Conservation (phyloP, 2,329 filamentous ascomycete genomes). For the Talaromyces sp. region DNA sequence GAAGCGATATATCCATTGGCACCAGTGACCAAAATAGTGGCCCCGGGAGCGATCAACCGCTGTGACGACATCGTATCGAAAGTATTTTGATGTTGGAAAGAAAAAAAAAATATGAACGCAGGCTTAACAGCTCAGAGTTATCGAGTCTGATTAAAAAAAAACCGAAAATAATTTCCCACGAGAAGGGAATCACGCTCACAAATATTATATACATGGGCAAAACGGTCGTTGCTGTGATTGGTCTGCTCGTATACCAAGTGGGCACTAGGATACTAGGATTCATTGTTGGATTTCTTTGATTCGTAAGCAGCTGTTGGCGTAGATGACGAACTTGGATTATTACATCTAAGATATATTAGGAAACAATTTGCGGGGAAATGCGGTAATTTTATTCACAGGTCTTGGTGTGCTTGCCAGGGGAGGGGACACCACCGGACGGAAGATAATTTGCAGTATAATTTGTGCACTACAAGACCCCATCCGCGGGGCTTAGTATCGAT, state of each 20-base stretch:
- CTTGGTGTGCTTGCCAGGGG: no score
- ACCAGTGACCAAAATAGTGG: slow-evolving; percentile 30
- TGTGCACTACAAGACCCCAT: no score
- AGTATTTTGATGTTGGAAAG: not conserved
- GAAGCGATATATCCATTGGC: slow-evolving; percentile 39
- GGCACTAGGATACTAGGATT: no score
- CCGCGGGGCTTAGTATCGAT: no score
- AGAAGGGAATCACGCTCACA: not conserved
- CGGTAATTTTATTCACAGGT: no score
- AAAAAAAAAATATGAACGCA: not conserved
- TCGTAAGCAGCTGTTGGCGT: no score
- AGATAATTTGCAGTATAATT: no score
- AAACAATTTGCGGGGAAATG: no score
- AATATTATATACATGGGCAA: not conserved
- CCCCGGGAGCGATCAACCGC: not conserved
- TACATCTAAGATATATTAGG: no score
- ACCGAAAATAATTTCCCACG: not conserved
- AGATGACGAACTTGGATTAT: no score
- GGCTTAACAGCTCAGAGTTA: not conserved
- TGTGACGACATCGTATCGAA: not conserved
- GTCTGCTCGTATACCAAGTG: not conserved
- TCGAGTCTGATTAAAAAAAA: not conserved
- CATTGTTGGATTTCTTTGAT: no score
- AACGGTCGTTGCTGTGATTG: not conserved
- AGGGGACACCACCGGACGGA: no score